Evolutionary conservation across 106 monocot species (phyloP).

Genomic region (Dendrobium chrysotoxum): DNA sequence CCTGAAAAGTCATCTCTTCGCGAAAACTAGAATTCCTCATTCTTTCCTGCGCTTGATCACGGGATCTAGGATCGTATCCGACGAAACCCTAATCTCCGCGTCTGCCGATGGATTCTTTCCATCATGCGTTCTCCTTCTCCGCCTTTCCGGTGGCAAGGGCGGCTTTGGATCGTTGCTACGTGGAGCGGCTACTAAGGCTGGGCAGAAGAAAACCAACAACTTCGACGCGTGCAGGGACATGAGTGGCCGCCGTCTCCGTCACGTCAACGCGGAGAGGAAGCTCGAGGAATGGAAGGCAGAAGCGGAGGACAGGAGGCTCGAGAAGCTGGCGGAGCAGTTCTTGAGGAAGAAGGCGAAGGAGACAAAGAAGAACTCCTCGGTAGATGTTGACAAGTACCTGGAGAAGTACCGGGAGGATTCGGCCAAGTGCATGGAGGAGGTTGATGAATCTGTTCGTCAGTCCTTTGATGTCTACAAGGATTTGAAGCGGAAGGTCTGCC

Average conservation of each 20-base stretch:
- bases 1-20: slow-evolving; percentile 28
- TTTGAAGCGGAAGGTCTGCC: slow-evolving; percentile 56
- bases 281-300: slow-evolving; percentile 93
- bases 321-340: slow-evolving; percentile 86
- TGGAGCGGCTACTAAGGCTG: slow-evolving; percentile 93
- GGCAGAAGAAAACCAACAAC: slow-evolving; percentile 99
- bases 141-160: slow-evolving; percentile 90
- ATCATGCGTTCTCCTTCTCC: slow-evolving; percentile 61
- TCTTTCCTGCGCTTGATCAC: slow-evolving; percentile 52
- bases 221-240: slow-evolving; percentile 98
- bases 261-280: slow-evolving; percentile 93
- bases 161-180: slow-evolving; percentile 95
- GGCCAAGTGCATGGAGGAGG: slow-evolving; percentile 56
- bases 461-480: slow-evolving; percentile 69
- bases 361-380: slow-evolving; percentile 39
- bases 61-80: slow-evolving; percentile 33
- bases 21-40: slow-evolving; percentile 34
- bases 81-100: slow-evolving; percentile 43
- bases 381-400: slow-evolving; percentile 50
- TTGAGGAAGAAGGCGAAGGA: slow-evolving; percentile 92
- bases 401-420: slow-evolving; percentile 56
- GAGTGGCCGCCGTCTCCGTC: slow-evolving; percentile 86
- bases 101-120: slow-evolving; percentile 40
- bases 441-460: slow-evolving; percentile 72
- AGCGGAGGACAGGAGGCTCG: slow-evolving; percentile 63